Conservation (phyloP, 495 filamentous ascomycete species). For the Hyphodiscus hymeniophilus region DNA sequence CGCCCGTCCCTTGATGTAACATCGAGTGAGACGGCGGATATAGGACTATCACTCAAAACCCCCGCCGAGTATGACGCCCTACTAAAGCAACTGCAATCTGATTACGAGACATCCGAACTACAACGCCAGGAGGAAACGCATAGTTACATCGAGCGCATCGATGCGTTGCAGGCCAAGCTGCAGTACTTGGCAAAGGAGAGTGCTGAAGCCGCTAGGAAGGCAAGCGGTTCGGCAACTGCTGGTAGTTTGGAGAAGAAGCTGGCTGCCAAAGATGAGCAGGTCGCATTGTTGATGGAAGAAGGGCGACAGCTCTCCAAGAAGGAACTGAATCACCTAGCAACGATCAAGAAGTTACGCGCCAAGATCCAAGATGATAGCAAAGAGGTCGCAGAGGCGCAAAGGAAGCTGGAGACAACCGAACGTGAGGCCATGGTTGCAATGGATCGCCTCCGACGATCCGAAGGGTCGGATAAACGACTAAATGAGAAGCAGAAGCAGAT, state of each 20-base stretch:
- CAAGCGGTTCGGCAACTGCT: slow-evolving; percentile 48
- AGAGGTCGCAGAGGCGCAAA: slow-evolving; percentile 50
- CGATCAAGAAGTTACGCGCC: slow-evolving; percentile 72
- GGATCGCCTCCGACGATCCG: slow-evolving; percentile 53
- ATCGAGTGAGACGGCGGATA: not conserved
- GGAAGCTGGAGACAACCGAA: slow-evolving; percentile 60
- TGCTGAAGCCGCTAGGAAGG: slow-evolving; percentile 59
- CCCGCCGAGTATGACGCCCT: slow-evolving; percentile 18
- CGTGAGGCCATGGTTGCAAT: slow-evolving; percentile 48
- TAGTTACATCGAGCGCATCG: slow-evolving; percentile 79
- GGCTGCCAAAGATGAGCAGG: slow-evolving; percentile 82
- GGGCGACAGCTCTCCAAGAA: slow-evolving; percentile 81
- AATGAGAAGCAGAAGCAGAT: slow-evolving; percentile 56
- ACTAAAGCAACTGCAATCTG: slow-evolving; percentile 42
- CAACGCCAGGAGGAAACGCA: slow-evolving; percentile 74
- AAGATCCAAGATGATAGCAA: slow-evolving; percentile 57
- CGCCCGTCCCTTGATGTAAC: slow-evolving; percentile 3
- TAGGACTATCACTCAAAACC: slow-evolving; percentile 1
- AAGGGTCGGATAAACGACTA: slow-evolving; percentile 57
- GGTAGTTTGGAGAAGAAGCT: slow-evolving; percentile 68
- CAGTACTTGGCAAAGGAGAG: slow-evolving; percentile 77
- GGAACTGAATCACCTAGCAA: slow-evolving; percentile 73
- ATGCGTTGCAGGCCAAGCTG: slow-evolving; percentile 84
- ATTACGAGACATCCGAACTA: slow-evolving; percentile 51
- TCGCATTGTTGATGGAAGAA: slow-evolving; percentile 83